Evolutionary conservation across 2,329 filamentous ascomycete species (phyloP), one percentile per base, ranked within the genome.

Genomic region (Trichoderma simmonsii): DNA sequence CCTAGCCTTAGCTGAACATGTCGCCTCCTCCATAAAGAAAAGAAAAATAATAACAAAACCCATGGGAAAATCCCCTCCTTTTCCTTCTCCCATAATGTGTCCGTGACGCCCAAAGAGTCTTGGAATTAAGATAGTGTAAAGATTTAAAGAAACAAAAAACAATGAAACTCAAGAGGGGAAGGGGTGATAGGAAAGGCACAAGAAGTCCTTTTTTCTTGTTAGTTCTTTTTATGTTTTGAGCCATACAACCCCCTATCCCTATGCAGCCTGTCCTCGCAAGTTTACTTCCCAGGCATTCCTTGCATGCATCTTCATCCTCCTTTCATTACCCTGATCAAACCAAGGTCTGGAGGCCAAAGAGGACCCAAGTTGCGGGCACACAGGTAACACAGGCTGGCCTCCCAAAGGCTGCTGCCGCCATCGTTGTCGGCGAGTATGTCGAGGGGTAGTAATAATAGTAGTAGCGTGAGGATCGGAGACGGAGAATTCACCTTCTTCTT

Each of bases 261-360:
- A 39, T 8, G 28, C 39, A 26, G 12, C 4, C 15, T 68, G 18
- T 51, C 18, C 36, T 48, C 18, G 65, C 26, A 68, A 34, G 30
- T 43, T 32, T 18, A 48, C 8, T 11, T 15, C 54, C 65, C 65
- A 68, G 7, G 65, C 65, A 48, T 68, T 68, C 28, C 65, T 60
- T 36, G 65, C 65, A 6, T 72, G 71, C 66, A 61, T 56, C 62
- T 69, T 65, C 70, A 64, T 71, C 34, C 32, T 73, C 36, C 54
- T 73, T 48, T 73, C 73, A 3, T 21, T 67, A 3, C 66, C 69
- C 60, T 72, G 57, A 34, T 56, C 30, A 15, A 72, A 60, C 72
- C 70, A 70, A 43, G 48, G 65, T 14, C 21, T 30, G 1, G 43
- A 28, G 15, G 56, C n/a, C 36, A 34, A 32, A 28, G 56, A 21